phyloP scores from a whole-genome alignment of 306 rosid genomes.

The Sophora flavescens region DNA sequence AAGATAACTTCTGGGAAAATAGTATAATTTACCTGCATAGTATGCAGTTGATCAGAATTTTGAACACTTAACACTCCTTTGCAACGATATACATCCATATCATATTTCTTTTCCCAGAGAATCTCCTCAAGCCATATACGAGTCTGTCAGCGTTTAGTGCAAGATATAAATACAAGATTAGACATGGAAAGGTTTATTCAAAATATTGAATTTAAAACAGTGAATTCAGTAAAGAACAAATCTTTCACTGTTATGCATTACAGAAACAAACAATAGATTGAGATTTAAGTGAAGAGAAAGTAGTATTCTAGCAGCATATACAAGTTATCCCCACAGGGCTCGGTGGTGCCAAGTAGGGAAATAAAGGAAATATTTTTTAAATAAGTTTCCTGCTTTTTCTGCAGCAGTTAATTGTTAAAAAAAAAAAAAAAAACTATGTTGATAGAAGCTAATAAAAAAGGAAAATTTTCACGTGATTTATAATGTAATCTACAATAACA shows the following conservation, averaged over 20 bases:
- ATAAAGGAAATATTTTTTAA: neutral
- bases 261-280: neutral
- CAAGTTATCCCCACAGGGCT: neutral
- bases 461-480: conserved; percentile 25
- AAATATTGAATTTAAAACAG: conserved; percentile 23
- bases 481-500: conserved; percentile 23
- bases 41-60: conserved; percentile 82
- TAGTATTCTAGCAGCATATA: neutral
- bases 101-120: conserved; percentile 95
- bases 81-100: conserved; percentile 93
- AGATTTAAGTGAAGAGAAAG: conserved; percentile 23
- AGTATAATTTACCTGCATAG: conserved; percentile 73
- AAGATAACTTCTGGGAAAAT: neutral
- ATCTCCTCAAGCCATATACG: conserved; percentile 93
- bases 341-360: neutral
- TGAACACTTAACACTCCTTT: conserved; percentile 75
- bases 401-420: neutral
- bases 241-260: conserved; percentile 22
- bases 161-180: conserved; percentile 31
- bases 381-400: neutral
- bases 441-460: conserved; percentile 11
- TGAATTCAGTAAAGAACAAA: conserved; percentile 7
- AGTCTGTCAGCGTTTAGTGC: conserved; percentile 56
- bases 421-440: neutral
- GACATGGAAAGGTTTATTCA: conserved; percentile 7